phyloP scores from a whole-genome alignment of 805 yeast species.

The Tanozyma kutaoensis region DNA sequence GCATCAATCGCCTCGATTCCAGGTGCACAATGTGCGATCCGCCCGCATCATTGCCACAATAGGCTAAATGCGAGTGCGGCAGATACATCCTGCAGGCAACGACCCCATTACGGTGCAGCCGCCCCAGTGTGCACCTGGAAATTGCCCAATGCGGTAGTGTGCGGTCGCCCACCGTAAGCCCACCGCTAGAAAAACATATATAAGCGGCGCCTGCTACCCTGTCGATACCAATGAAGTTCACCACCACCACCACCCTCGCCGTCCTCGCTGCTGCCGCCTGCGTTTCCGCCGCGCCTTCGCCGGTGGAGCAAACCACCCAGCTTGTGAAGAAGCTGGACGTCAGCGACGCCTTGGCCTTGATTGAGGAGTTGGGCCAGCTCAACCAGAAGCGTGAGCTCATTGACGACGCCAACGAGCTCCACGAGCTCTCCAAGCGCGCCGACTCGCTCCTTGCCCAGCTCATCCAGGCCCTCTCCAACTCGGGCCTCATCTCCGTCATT shows the following conservation, averaged over 20 bases:
- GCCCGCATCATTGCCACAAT: too few species aligned
- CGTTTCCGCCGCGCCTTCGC: conserved; percentile 7
- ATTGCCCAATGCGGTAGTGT: too few species aligned
- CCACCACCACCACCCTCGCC: conserved; percentile 20
- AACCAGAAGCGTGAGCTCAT: conserved; percentile 22
- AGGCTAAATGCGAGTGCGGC: too few species aligned
- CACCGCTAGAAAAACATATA: too few species aligned
- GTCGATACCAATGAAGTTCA: conserved; percentile 32
- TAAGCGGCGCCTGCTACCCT: too few species aligned
- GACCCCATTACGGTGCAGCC: too few species aligned
- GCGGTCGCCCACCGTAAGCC: too few species aligned
- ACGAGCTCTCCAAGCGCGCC: conserved; percentile 19
- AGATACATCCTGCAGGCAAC: too few species aligned
- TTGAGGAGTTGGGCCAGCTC: conserved; percentile 18
- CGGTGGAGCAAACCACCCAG: too few species aligned
- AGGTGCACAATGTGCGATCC: too few species aligned
- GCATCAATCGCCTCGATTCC: too few species aligned
- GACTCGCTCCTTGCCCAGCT: conserved; percentile 21
- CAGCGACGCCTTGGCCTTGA: conserved; percentile 17
- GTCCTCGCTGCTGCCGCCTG: conserved; percentile 9
- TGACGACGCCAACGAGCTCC: conserved; percentile 13
- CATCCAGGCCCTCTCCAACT: conserved; percentile 19
- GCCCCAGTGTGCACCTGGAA: too few species aligned
- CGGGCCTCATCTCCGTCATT: conserved; percentile 25
- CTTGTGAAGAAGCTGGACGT: conserved; percentile 23